Conservation (phyloP, 345 rosid species). For the Camelina neglecta region DNA sequence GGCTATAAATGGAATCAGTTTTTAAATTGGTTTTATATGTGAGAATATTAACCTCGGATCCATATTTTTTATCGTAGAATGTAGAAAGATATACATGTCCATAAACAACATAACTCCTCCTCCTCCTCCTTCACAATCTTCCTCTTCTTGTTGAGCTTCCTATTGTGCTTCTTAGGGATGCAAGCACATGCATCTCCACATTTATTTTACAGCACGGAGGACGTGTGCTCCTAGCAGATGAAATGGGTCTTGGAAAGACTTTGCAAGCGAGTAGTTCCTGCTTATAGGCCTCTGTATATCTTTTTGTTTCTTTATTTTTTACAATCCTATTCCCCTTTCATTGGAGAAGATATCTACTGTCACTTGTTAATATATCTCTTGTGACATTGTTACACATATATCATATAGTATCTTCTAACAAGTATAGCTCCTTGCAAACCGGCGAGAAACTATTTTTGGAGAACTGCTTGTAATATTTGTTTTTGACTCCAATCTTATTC, state of each 20-base stretch:
- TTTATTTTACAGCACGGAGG: slow-evolving; percentile 73
- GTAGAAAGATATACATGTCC: not conserved
- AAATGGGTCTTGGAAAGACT: slow-evolving; percentile 99
- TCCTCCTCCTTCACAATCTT: no score
- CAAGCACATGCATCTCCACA: no score
- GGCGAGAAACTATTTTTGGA: slow-evolving; percentile 18
- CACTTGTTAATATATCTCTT: slow-evolving; percentile 23
- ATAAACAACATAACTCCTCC: not conserved
- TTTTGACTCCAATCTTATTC: not conserved
- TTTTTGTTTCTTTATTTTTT: slow-evolving; percentile 2
- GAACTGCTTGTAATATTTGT: slow-evolving; percentile 28
- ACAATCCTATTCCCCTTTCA: slow-evolving; percentile 15
- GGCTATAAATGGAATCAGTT: no score
- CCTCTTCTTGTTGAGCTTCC: no score
- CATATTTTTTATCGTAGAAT: no score
- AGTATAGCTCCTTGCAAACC: slow-evolving; percentile 14
- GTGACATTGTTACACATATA: slow-evolving; percentile 18
- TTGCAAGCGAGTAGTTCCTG: slow-evolving; percentile 62
- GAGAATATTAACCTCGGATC: no score
- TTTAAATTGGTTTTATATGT: no score
- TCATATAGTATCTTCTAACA: slow-evolving; percentile 23
- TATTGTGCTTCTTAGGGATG: no score
- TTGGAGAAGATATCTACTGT: slow-evolving; percentile 14
- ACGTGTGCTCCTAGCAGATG: slow-evolving; percentile 89
- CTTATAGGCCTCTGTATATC: slow-evolving; percentile 9